Conservation (phyloP, 768 basidiomycete species). For the Rhodocollybia butyracea region DNA sequence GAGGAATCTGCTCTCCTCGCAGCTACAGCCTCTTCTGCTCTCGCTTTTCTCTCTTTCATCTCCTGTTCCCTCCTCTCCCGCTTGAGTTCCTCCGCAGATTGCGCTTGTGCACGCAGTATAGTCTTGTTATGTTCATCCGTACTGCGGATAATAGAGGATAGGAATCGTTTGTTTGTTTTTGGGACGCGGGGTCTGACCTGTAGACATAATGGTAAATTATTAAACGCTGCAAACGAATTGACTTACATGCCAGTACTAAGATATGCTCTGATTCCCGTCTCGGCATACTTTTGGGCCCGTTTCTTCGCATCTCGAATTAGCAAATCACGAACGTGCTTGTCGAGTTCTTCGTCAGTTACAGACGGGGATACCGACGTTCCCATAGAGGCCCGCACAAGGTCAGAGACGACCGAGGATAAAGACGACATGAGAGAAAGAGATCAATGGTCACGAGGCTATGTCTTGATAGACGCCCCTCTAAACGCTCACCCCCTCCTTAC, state of each 20-base stretch:
- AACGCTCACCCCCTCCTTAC: too few species aligned
- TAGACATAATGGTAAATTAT: background rate
- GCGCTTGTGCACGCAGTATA: conserved; percentile 68
- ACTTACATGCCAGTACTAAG: conserved; percentile 52
- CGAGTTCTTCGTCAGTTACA: conserved; percentile 82
- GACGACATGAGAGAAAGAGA: conserved; percentile 47
- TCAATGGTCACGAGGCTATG: too few species aligned
- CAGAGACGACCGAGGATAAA: conserved; percentile 81
- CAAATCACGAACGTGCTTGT: conserved; percentile 87
- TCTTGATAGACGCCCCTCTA: too few species aligned
- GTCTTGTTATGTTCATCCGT: conserved; percentile 96
- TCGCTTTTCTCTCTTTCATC: conserved; percentile 52
- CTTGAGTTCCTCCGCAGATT: conserved; percentile 72
- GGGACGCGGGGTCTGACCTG: conserved; percentile 74
- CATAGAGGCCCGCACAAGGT: conserved; percentile 76
- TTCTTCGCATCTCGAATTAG: conserved; percentile 91
- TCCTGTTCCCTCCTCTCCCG: conserved; percentile 64
- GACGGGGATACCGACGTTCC: conserved; percentile 55
- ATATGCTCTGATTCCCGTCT: conserved; percentile 78
- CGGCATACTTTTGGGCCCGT: conserved; percentile 77
- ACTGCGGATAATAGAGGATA: conserved; percentile 82
- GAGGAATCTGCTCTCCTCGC: conserved; percentile 28
- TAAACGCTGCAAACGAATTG: background rate
- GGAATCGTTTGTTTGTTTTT: conserved; percentile 78
- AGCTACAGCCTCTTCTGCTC: conserved; percentile 75